Base-by-base conservation (phyloP, 2,329 filamentous ascomycete species). In the Phialophora tarda region DNA sequence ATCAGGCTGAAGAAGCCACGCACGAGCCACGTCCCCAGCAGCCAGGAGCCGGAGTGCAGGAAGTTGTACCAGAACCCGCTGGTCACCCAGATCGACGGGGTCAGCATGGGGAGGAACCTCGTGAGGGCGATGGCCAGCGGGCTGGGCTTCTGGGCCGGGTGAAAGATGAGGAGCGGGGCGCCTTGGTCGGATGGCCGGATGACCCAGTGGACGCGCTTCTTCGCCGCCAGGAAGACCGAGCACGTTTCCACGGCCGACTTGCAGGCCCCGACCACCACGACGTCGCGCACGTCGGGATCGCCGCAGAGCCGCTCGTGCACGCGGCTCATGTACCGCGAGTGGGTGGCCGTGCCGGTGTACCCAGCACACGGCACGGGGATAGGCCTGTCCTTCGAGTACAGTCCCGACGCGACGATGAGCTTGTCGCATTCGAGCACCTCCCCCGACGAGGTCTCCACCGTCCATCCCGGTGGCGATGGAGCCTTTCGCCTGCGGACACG, bases 351-450 rank as follows among this genome's bases (percentile, higher is more conserved):
- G 5, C 63, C 63, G 6, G 44, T 47, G 28, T 60, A 65, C 12
- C 28, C 24, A 8, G 48, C 23, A 0, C 17, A 38, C 8, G 61
- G 54, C 0, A 70, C 62, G 0, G 61, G 34, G 0, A 74, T 74
- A 2, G 70, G 26, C 38, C 72, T 73, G 10, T 74, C 74, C 24
- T 73, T 63, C 0, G 74, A 74, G 4, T 72, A 74, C 6, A 76
- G 57, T 6, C 74, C 74, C 0, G 73, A 74, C 8, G 74, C 74
- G 4, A 76, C 26, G 6, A 75, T 70, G 14, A 76, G 64, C 32
- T 75, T 75, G 38, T 76, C 73, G 48, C 73, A 75, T 7, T 72
- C 59, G 6, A 75, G 41, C 0, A 12, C 17, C 8, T 64, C 64
- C 10, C 51, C 55, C n/a, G 62, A 32, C 6, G 34, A 55, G 12